phyloP scores from a whole-genome alignment of 331 rosid species.

The Acacia concinna region DNA sequence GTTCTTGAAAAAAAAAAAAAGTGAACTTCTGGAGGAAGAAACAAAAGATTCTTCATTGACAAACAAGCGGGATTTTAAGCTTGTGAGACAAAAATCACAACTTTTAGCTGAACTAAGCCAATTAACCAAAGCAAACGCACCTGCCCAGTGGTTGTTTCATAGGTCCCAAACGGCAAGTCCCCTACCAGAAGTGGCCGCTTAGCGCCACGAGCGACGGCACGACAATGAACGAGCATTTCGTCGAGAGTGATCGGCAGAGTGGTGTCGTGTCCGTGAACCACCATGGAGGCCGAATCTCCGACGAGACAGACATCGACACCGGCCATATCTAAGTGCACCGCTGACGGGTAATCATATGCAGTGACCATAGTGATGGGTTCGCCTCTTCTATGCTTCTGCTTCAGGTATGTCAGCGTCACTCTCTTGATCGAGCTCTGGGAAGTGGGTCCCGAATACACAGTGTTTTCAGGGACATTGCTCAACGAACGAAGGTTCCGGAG shows the following conservation, averaged over 20 bases:
- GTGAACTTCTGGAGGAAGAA: background rate
- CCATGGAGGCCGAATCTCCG: conserved; percentile 96
- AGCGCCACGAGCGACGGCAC: conserved; percentile 90
- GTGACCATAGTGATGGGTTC: conserved; percentile 85
- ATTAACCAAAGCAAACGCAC: conserved; percentile 32
- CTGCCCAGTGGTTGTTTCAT: conserved; percentile 66
- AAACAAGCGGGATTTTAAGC: background rate
- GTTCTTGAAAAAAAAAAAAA: background rate
- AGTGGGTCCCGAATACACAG: conserved; percentile 79
- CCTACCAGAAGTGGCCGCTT: conserved; percentile 77
- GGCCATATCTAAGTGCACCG: conserved; percentile 71
- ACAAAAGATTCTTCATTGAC: conserved; percentile 10
- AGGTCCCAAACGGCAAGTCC: conserved; percentile 84
- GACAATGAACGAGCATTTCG: conserved; percentile 84
- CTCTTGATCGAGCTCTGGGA: conserved; percentile 52
- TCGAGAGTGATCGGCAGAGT: conserved; percentile 70
- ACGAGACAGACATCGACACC: conserved; percentile 72
- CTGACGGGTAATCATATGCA: conserved; percentile 94
- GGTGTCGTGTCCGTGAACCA: conserved; percentile 86
- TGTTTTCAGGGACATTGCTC: conserved; percentile 72
- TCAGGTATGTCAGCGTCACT: conserved; percentile 58
- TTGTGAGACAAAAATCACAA: background rate
- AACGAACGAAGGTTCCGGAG: conserved; percentile 37
- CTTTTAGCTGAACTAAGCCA: background rate
- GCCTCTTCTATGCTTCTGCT: conserved; percentile 52